Base-by-base conservation (phyloP, 768 basidiomycete species). In the Phlebiopsis gigantea region DNA sequence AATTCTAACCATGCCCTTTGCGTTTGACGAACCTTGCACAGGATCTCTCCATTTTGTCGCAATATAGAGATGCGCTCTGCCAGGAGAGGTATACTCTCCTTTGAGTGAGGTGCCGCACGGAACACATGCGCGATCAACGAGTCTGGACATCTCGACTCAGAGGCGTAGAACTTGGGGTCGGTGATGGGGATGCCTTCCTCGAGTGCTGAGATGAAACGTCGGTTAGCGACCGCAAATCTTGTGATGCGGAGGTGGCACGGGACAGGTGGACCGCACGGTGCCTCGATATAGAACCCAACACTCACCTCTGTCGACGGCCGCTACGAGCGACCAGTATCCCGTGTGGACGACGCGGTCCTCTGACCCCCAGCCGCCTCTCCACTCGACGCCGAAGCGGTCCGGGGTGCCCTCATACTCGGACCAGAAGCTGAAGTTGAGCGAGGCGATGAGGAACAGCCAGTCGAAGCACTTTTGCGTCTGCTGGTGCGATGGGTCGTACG, bases 381-480 rank as follows among this genome's bases (percentile, higher is more conserved):
- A 94, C 63, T 85, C 78, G 2, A 95, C 84, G 21, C 87, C 90
- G 65, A 84, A 96, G 25, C 90, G 77, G 30, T 80, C 83, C 3
- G 73, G 62, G 5, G 62, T 69, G 0, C 82, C 81, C 59, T 86
- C 83, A 42, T 71, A 76, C 65, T 86, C 83, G 0, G 87, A 92
- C 93, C 94, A 95, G 69, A 91, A 96, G 64, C 81, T 89, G 70
- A 91, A 96, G 69, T 93, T 96, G 50, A 92, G 79, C 15, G 85
- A 80, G 2, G 88, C 93, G 42, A 95, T 85, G 58, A 90, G 80
- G 71, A 95, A 94, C 57, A 95, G 86, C 92, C 92, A 95, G 71
- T 93, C 75, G 26, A 94, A 73, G 46, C 78, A 80, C 42, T 74
- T 70, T 66, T 74, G 79, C 39, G 83, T 88, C 57, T 75, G 69